Conservation (phyloP, 176 grass and related monocot species). For the Carex kokanica region DNA sequence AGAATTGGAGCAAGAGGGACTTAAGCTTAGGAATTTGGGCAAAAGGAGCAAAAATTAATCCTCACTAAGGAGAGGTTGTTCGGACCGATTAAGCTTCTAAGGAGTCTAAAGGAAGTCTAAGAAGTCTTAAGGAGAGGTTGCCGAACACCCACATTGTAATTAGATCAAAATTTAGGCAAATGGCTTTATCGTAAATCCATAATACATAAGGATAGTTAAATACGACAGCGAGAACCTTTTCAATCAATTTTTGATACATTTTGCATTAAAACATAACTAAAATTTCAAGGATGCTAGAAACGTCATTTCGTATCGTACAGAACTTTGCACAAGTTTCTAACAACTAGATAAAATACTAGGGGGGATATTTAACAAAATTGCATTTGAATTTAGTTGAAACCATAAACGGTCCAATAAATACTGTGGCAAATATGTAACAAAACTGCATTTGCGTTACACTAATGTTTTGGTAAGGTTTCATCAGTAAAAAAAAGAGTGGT, state of each 20-base stretch:
- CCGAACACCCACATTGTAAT: too few relatives aligned
- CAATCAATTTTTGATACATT: neutral
- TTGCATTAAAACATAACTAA: neutral
- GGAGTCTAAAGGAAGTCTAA: too few relatives aligned
- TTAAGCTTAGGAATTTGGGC: too few relatives aligned
- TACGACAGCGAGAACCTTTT: too few relatives aligned
- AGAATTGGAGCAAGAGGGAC: too few relatives aligned
- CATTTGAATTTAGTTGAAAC: neutral
- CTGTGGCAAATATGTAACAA: neutral
- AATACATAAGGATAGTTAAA: too few relatives aligned
- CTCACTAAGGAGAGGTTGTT: too few relatives aligned
- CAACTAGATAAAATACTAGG: neutral
- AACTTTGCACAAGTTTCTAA: neutral
- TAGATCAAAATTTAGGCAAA: too few relatives aligned
- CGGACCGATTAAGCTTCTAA: too few relatives aligned
- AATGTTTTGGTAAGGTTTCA: neutral
- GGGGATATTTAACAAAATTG: neutral
- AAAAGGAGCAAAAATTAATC: too few relatives aligned
- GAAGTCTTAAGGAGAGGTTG: too few relatives aligned
- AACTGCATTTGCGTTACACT: neutral
- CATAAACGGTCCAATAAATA: neutral
- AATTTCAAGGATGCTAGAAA: neutral
- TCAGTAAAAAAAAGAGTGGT: neutral
- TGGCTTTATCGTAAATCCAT: too few relatives aligned
- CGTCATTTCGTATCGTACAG: neutral